Percentiles rank a stretch among this genome's conserved stretches.
Conservation (phyloP, 805 yeast genomes). For the Schwanniomyces vanrijiae region DNA sequence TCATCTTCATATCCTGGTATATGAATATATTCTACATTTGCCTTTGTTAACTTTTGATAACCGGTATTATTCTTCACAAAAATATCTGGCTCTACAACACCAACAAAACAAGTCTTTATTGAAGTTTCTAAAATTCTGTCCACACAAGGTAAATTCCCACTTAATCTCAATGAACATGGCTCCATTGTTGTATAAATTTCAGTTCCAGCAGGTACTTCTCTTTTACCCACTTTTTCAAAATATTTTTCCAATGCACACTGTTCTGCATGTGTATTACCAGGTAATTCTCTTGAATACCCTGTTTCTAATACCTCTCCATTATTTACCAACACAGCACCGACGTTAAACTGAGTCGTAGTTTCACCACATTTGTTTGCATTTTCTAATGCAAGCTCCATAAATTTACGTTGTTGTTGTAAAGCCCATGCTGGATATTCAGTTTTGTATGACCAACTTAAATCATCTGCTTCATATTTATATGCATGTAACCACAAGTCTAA, state of each 20-base stretch:
- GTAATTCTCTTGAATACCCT: slow-evolving; percentile 88
- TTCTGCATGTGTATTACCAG: slow-evolving; percentile 97
- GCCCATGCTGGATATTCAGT: slow-evolving; percentile 89
- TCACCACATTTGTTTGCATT: slow-evolving; percentile 81
- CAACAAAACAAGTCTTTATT: slow-evolving; percentile 81
- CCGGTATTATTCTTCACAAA: slow-evolving; percentile 83
- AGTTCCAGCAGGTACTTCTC: slow-evolving; percentile 67
- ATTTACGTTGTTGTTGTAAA: slow-evolving; percentile 49
- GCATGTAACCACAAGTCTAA: slow-evolving; percentile 92
- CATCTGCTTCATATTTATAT: slow-evolving; percentile 64
- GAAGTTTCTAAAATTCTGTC: slow-evolving; percentile 64
- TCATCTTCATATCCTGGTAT: slow-evolving; percentile 81
- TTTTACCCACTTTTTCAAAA: slow-evolving; percentile 33
- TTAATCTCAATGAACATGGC: slow-evolving; percentile 85
- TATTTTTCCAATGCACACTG: slow-evolving; percentile 89
- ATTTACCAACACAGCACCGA: slow-evolving; percentile 83
- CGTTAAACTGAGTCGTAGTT: slow-evolving; percentile 84
- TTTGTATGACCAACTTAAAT: slow-evolving; percentile 65
- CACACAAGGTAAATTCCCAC: slow-evolving; percentile 88
- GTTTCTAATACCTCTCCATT: slow-evolving; percentile 63
- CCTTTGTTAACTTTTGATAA: slow-evolving; percentile 47
- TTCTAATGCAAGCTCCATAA: slow-evolving; percentile 73
- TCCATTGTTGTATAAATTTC: slow-evolving; percentile 95
- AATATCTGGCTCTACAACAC: slow-evolving; percentile 86
- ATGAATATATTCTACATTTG: slow-evolving; percentile 70